A percentile compares a stretch with the other conserved stretches of the same genome.
These are phyloP conservation scores for Solanum gandarillasii DNA, from an alignment of 257 asterid species.

Conservation along the genomic window DNA sequence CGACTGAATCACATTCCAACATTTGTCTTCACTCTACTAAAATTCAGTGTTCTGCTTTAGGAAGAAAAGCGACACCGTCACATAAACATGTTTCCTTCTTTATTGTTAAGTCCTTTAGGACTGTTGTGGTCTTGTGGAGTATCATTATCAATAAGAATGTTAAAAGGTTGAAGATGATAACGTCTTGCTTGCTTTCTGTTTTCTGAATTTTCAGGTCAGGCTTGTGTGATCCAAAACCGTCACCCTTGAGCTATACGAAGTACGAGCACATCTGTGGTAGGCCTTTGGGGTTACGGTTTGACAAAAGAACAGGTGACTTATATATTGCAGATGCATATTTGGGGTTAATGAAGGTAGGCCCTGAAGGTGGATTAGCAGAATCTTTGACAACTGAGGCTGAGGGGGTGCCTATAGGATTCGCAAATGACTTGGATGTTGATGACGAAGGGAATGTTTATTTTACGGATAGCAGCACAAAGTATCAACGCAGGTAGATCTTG, in stretches of 20 bases:
- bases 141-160: neutral
- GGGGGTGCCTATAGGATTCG: slow-evolving; percentile 66
- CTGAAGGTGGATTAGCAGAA: slow-evolving; percentile 86
- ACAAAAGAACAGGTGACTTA: slow-evolving; percentile 67
- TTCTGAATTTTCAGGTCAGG: slow-evolving; percentile 47
- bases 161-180: neutral
- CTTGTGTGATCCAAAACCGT: slow-evolving; percentile 63
- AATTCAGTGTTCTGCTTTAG: neutral
- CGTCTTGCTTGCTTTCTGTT: neutral
- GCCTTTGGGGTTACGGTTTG: slow-evolving; percentile 88
- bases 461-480: slow-evolving; percentile 83
- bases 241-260: slow-evolving; percentile 46
- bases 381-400: slow-evolving; percentile 63
- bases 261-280: slow-evolving; percentile 95
- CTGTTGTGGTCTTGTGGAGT: neutral
- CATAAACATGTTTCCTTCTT: neutral
- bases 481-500: slow-evolving; percentile 54
- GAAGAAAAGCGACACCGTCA: neutral
- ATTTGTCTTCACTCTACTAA: neutral
- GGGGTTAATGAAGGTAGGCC: slow-evolving; percentile 92
- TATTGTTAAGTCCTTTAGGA: neutral
- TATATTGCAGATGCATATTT: slow-evolving; percentile 95
- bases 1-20: neutral
- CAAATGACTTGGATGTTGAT: slow-evolving; percentile 82
- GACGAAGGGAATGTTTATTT: slow-evolving; percentile 75